Conservation (phyloP, 1,139 yeast species). For the Arxiozyma bovina region DNA sequence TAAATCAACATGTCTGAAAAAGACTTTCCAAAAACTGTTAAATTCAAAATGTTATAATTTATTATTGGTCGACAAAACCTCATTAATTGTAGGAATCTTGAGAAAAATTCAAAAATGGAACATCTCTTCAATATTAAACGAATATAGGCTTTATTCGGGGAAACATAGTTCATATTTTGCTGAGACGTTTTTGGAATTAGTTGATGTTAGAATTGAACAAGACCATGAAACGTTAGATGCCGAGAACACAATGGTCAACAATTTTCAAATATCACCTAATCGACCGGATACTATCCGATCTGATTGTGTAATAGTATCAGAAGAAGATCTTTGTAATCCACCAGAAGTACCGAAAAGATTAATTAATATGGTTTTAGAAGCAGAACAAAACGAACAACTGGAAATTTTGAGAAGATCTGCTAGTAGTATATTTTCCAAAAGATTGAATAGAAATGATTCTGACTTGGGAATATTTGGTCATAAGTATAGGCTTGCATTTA, state of each 20-base stretch:
- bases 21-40: conserved; percentile 52
- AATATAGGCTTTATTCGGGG: conserved; percentile 71
- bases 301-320: conserved; percentile 19
- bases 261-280: neutral
- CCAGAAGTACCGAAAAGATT: conserved; percentile 28
- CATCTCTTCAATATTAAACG: conserved; percentile 73
- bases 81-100: conserved; percentile 69
- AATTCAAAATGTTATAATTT: conserved; percentile 60
- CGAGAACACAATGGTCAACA: neutral
- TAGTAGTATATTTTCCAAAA: conserved; percentile 1
- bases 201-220: conserved; percentile 12
- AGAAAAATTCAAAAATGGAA: conserved; percentile 85
- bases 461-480: conserved; percentile 29
- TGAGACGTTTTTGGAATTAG: conserved; percentile 69
- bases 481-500: conserved; percentile 27
- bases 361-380: conserved; percentile 18
- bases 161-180: conserved; percentile 69
- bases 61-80: conserved; percentile 69
- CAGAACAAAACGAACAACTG: conserved; percentile 4
- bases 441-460: conserved; percentile 18
- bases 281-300: neutral
- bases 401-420: conserved; percentile 3
- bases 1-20: conserved; percentile 47
- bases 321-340: conserved; percentile 24
- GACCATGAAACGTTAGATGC: neutral